Evolutionary conservation across 768 basidiomycete species (phyloP).

Genomic region (Candolleomyces efflorescens): DNA sequence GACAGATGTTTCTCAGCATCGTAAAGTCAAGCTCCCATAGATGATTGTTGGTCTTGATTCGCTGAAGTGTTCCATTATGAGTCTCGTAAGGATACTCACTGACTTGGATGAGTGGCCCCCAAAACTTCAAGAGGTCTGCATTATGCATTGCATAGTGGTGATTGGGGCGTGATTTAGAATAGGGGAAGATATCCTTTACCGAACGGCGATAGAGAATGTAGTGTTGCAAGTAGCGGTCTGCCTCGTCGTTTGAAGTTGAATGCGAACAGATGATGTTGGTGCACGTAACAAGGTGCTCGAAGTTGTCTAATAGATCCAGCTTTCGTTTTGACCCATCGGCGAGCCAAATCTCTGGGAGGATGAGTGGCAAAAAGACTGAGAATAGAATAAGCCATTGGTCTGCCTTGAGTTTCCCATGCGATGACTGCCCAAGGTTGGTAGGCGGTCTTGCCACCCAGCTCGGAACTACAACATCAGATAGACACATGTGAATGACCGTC

Average conservation of each 20-base stretch:
- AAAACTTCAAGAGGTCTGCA: constrained; percentile 1
- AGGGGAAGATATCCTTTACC: constrained; percentile 12
- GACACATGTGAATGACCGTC: constrained; percentile 7
- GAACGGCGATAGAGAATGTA: constrained; percentile 18
- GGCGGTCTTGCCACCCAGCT: constrained; percentile 17
- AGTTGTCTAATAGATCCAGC: constrained; percentile 16
- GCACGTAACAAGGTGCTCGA: constrained; percentile 17
- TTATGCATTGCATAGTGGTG: constrained; percentile 23
- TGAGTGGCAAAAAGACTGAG: constrained; percentile 16
- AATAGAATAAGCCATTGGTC: constrained; percentile 18
- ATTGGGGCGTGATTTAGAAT: constrained; percentile 15
- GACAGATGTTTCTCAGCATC: constrained; percentile 17
- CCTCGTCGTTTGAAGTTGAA: constrained; percentile 4
- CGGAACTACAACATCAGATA: constrained; percentile 8
- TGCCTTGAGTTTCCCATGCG: constrained; percentile 20
- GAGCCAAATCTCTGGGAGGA: constrained; percentile 18
- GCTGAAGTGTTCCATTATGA: constrained; percentile 1
- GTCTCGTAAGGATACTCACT: background rate
- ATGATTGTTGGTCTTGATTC: constrained; percentile 5
- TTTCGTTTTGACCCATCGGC: background rate
- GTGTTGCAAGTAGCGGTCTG: constrained; percentile 11
- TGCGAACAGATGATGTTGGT: constrained; percentile 18
- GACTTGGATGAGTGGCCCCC: background rate
- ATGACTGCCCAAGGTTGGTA: constrained; percentile 16
- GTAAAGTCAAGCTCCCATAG: constrained; percentile 20